Percentiles rank a stretch among this genome's conserved stretches.
These are phyloP conservation scores for Coniochaeta ligniaria DNA, from an alignment of 2,329 filamentous ascomycete species.

Conservation along the genomic window DNA sequence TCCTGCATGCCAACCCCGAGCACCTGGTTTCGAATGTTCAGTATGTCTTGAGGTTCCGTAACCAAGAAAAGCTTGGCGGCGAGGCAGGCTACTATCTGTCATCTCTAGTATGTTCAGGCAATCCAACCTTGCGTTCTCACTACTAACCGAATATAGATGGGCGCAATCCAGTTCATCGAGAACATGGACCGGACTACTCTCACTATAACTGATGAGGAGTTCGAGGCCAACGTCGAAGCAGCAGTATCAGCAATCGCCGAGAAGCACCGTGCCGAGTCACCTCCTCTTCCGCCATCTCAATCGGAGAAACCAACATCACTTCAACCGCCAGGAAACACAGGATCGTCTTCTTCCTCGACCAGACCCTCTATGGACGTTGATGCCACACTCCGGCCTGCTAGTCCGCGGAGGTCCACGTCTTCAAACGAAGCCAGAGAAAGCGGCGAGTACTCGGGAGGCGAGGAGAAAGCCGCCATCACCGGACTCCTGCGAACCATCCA, in stretches of 20 bases:
- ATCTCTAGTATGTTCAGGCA: constrained; percentile 57
- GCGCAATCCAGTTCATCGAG: constrained; percentile 93
- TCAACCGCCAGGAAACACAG: constrained; percentile 21
- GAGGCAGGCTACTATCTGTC: constrained; percentile 98
- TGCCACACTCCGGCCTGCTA: constrained; percentile 20
- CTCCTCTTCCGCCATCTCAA: constrained; percentile 31
- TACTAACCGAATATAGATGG: constrained; percentile 50
- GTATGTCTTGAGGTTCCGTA: constrained; percentile 93
- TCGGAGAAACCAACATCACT: constrained; percentile 34
- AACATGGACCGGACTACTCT: constrained; percentile 89
- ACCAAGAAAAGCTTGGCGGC: constrained; percentile 94
- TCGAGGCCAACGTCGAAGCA: constrained; percentile 92
- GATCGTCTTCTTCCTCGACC: constrained; percentile 40
- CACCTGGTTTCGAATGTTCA: constrained; percentile 96
- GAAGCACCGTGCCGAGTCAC: constrained; percentile 59
- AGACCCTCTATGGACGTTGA: constrained; percentile 36
- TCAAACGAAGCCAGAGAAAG: constrained; percentile 32
- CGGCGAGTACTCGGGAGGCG: constrained; percentile 39
- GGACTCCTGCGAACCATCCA: constrained; percentile 88
- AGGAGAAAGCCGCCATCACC: constrained; percentile 75
- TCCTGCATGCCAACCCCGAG: constrained; percentile 88
- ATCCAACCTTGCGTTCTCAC: not conserved
- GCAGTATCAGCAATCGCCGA: constrained; percentile 94
- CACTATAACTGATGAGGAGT: constrained; percentile 90
- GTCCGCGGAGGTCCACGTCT: constrained; percentile 45